A percentile compares a stretch with the other conserved stretches of the same genome.
These are phyloP conservation scores for Tetradesmus lagerheimii DNA, from an alignment of 139 green algal species.

Conservation along the genomic window DNA sequence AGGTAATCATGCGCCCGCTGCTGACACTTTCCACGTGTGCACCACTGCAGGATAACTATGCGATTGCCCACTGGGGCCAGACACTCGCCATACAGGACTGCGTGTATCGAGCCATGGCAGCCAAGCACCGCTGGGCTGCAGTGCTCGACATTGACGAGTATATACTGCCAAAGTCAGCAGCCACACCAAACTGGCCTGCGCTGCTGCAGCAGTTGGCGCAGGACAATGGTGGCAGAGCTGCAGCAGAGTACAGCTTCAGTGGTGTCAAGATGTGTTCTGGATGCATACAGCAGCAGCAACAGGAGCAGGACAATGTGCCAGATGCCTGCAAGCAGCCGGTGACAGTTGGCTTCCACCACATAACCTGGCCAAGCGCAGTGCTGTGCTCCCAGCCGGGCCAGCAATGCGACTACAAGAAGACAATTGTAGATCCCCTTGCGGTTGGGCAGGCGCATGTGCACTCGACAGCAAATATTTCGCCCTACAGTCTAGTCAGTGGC, in stretches of 20 bases:
- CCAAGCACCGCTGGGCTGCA: conserved; percentile 22
- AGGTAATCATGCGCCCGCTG: no score
- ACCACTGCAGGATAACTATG: neutral
- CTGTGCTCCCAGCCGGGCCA: neutral
- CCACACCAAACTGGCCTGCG: neutral
- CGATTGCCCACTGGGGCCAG: neutral
- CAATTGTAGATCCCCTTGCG: neutral
- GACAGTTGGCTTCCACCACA: neutral
- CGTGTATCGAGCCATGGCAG: conserved; percentile 16
- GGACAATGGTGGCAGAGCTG: neutral
- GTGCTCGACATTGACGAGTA: conserved; percentile 21
- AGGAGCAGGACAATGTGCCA: neutral
- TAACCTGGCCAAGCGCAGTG: neutral
- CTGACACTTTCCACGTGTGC: no score
- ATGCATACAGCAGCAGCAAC: neutral
- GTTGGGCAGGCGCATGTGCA: conserved; percentile 10
- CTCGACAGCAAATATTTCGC: neutral
- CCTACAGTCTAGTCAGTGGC: neutral
- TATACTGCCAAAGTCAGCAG: neutral
- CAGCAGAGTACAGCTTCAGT: neutral
- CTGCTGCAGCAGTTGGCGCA: neutral
- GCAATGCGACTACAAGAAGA: neutral
- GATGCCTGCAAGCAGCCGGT: neutral
- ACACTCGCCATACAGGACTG: conserved; percentile 31
- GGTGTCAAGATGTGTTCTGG: neutral